Evolutionary conservation across 1,284 basidiomycete species (phyloP).

Genomic region (Rhodotorula sp.): DNA sequence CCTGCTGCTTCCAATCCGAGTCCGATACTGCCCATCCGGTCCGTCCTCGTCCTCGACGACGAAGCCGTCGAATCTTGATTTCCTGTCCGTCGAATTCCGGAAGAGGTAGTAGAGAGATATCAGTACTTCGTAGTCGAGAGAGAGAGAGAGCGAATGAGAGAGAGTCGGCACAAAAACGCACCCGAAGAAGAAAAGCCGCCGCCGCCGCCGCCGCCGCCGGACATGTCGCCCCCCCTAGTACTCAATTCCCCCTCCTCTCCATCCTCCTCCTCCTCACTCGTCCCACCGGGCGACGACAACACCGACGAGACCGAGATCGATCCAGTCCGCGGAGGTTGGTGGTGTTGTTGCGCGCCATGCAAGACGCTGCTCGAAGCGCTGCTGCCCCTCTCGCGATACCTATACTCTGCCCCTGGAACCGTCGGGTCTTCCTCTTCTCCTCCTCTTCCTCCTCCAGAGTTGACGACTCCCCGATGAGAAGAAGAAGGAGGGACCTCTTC

Average conservation of each 20-base stretch:
- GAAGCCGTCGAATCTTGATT: no score
- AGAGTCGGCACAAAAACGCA: no score
- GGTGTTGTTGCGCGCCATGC: not conserved
- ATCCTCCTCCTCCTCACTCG: not conserved
- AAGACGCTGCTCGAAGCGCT: constrained; percentile 30
- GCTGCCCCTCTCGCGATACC: constrained; percentile 19
- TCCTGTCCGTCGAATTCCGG: no score
- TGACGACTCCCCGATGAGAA: no score
- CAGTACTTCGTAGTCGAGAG: not conserved
- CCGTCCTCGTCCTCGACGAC: not conserved
- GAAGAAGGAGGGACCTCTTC: not conserved
- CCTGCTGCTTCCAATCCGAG: not conserved
- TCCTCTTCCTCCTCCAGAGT: not conserved
- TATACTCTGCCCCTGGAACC: no score
- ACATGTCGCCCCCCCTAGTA: no score
- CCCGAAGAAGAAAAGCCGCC: no score
- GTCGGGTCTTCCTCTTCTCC: not conserved
- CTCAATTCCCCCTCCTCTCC: constrained; percentile 6
- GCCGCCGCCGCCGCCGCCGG: no score
- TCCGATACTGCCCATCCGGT: not conserved
- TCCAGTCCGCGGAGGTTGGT: not conserved
- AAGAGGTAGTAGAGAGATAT: no score
- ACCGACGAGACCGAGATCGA: not conserved
- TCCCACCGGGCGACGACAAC: not conserved
- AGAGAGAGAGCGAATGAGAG: not conserved